Evolutionary conservation across 805 yeast species (phyloP), one percentile per base, ranked within the genome.

Genomic region (Metschnikowia continentalis): DNA sequence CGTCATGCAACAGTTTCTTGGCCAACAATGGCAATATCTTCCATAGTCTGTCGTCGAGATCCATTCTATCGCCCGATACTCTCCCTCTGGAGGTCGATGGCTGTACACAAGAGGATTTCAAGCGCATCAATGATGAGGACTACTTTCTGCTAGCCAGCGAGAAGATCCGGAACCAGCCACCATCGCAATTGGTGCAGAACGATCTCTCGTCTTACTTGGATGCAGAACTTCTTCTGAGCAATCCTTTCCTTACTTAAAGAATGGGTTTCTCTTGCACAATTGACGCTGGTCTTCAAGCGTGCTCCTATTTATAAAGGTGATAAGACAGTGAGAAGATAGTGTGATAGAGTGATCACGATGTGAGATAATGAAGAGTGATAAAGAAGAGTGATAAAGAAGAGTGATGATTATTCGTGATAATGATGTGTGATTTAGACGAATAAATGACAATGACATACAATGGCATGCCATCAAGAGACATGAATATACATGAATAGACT

Each of bases 1-100:
- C 35, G 2, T 26, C 47, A 6, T 13, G 41, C 6, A 36, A 17
- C 35, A 43, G 32, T 22, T 44, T 35, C 19, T 32, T 38, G 44
- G 35, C 39, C 15, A 47, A 47, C 41, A 50, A 47, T 48, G 48
- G 48, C 42, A 47, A 47, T 20, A 26, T 20, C 37, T 47, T 50
- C 44, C 53, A 47, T 3, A n/a, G 13, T 19, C 45, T 32, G 45
- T 43, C 39, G n/a, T 33, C 39, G 19, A 20, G n/a, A 5, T 35
- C 41, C 4, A 26, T 35, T 5, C 3, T 35, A n/a, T 35, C 47
- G 14, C 47, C 47, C 2, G 26, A n/a, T 22, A 14, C 39, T 3
- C n/a, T 22, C 10, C 17, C 33, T 13, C 40, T 15, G 23, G 40
- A 17, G 13, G 47, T 35, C 1, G 46, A 42, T 22, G 40, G 40